Evolutionary conservation across 805 yeast genomes (phyloP).

Genomic region (Scheffersomyces coipomensis): DNA sequence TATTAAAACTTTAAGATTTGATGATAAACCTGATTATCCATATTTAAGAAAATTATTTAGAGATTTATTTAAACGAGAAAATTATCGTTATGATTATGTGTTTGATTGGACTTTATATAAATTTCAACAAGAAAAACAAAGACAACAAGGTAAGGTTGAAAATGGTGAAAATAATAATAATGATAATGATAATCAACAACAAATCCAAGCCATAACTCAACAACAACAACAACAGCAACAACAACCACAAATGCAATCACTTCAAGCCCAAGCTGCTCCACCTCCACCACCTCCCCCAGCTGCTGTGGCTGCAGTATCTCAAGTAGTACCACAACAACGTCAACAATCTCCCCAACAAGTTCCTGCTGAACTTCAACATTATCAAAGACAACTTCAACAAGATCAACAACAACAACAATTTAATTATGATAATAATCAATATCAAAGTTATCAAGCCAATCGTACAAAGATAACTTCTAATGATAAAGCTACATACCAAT

Average conservation of each 20-base stretch:
- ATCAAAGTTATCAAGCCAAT: conserved; percentile 9
- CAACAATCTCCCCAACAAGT: conserved; percentile 15
- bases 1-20: conserved; percentile 86
- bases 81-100: conserved; percentile 87
- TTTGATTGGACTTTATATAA: conserved; percentile 96
- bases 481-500: too few species aligned
- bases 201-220: conserved; percentile 8
- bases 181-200: conserved; percentile 6
- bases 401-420: conserved; percentile 10
- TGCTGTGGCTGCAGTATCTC: conserved; percentile 5
- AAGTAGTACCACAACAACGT: conserved; percentile 10
- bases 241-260: conserved; percentile 14
- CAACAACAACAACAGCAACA: conserved; percentile 14
- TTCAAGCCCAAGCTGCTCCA: conserved; percentile 19
- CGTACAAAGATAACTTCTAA: too few species aligned
- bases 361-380: conserved; percentile 11
- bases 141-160: conserved; percentile 35
- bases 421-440: background rate
- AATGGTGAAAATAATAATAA: conserved; percentile 15
- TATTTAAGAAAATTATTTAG: conserved; percentile 86
- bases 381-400: conserved; percentile 9
- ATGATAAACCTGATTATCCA: conserved; percentile 93
- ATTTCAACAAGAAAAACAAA: conserved; percentile 59
- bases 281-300: too few species aligned
- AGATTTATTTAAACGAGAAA: conserved; percentile 83